Evolutionary conservation across 176 grass and related monocot species (phyloP).

Genomic region (Typha latifolia): DNA sequence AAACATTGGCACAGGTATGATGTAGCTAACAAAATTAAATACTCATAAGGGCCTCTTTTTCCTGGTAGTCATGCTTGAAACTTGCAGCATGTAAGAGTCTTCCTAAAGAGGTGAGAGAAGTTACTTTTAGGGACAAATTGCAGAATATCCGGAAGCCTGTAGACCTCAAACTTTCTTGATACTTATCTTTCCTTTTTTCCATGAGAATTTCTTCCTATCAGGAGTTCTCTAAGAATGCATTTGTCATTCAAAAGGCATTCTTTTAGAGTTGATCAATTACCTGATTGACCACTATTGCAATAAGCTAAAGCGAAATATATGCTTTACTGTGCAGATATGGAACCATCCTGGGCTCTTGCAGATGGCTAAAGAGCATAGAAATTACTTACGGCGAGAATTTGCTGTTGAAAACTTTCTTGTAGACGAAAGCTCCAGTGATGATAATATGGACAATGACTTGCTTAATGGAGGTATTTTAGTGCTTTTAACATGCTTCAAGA

Average conservation of each 20-base stretch:
- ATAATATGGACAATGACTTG: slow-evolving; percentile 66
- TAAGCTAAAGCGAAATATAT: neutral
- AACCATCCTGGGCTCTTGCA: slow-evolving; percentile 92
- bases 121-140: neutral
- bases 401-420: slow-evolving; percentile 67
- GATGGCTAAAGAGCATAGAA: slow-evolving; percentile 77
- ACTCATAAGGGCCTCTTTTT: neutral
- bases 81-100: neutral
- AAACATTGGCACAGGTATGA: slow-evolving; percentile 71
- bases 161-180: too few species aligned
- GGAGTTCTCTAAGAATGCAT: too few species aligned
- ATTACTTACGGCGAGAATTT: slow-evolving; percentile 53
- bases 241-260: too few species aligned
- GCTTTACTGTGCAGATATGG: slow-evolving; percentile 59
- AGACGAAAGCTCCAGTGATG: slow-evolving; percentile 82
- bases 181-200: neutral
- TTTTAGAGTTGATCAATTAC: neutral
- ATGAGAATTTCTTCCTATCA: neutral
- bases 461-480: slow-evolving; percentile 53
- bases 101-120: neutral
- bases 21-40: neutral
- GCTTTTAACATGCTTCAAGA: neutral
- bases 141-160: neutral
- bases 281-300: neutral
- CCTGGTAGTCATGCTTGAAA: neutral